These are phyloP conservation scores for Solanum etuberosum DNA, from an alignment of 257 asterid species.

Conservation along the genomic window DNA sequence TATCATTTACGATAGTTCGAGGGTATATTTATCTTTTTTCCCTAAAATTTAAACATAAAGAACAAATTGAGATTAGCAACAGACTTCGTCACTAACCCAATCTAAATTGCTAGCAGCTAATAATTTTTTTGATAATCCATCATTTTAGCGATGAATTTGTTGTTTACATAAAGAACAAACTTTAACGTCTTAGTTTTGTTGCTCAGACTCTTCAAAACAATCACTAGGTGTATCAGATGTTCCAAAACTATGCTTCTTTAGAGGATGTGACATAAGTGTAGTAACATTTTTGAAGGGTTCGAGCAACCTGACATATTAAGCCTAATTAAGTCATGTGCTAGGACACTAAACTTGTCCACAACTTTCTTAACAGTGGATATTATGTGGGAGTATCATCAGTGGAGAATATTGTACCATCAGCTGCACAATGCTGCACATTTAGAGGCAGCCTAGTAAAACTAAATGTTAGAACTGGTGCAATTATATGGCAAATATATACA, in stretches of 20 bases:
- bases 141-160: too few relatives aligned
- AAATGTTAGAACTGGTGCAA: slow-evolving; percentile 31
- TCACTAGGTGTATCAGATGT: not conserved
- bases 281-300: not conserved
- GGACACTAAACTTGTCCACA: not conserved
- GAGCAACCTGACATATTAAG: not conserved
- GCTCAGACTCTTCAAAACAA: not conserved
- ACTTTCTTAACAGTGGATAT: too few relatives aligned
- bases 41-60: too few relatives aligned
- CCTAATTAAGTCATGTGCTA: not conserved
- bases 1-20: too few relatives aligned
- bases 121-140: too few relatives aligned
- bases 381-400: too few relatives aligned
- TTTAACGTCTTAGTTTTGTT: not conserved
- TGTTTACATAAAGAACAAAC: not conserved
- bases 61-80: too few relatives aligned
- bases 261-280: not conserved
- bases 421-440: slow-evolving; percentile 45
- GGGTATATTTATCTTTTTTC: too few relatives aligned
- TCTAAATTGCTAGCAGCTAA: too few relatives aligned
- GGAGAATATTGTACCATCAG: not conserved
- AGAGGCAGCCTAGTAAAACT: slow-evolving; percentile 72
- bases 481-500: slow-evolving; percentile 68
- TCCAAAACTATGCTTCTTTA: too few relatives aligned
- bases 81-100: too few relatives aligned